phyloP scores from a whole-genome alignment of 352 stramenopile species.

The Phytophthora meadii region DNA sequence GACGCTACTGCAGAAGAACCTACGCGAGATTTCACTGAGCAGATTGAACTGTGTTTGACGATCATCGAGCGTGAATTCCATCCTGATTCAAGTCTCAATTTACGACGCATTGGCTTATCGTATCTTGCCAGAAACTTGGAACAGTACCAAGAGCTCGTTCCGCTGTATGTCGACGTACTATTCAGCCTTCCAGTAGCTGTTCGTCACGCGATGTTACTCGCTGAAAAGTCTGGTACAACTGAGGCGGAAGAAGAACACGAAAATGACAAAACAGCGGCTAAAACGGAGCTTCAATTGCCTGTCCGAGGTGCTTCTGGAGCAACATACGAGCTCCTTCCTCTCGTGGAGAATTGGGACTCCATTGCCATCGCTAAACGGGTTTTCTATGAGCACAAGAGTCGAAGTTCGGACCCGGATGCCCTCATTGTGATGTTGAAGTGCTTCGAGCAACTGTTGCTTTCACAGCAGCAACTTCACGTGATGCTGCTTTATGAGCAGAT shows the following conservation, averaged over 20 bases:
- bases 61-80: constrained; percentile 84
- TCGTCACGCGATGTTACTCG: constrained; percentile 47
- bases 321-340: constrained; percentile 50
- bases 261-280: background rate
- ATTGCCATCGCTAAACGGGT: constrained; percentile 76
- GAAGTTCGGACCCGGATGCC: constrained; percentile 41
- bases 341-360: constrained; percentile 68
- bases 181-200: constrained; percentile 59
- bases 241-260: constrained; percentile 8
- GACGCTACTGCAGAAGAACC: constrained; percentile 17
- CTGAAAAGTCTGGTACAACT: constrained; percentile 1
- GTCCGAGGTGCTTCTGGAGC: constrained; percentile 62
- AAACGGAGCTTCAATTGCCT: constrained; percentile 48
- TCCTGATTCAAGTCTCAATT: constrained; percentile 53
- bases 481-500: constrained; percentile 67
- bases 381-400: constrained; percentile 67
- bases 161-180: constrained; percentile 80
- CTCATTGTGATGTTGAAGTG: constrained; percentile 64
- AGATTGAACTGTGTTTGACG: constrained; percentile 73
- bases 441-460: constrained; percentile 51
- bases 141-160: constrained; percentile 79
- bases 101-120: constrained; percentile 66
- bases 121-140: constrained; percentile 64
- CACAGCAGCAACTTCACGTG: constrained; percentile 25
- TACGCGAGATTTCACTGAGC: constrained; percentile 57